Base-by-base conservation (phyloP, 768 basidiomycete genomes). In the Phaeolepiota aurea region DNA sequence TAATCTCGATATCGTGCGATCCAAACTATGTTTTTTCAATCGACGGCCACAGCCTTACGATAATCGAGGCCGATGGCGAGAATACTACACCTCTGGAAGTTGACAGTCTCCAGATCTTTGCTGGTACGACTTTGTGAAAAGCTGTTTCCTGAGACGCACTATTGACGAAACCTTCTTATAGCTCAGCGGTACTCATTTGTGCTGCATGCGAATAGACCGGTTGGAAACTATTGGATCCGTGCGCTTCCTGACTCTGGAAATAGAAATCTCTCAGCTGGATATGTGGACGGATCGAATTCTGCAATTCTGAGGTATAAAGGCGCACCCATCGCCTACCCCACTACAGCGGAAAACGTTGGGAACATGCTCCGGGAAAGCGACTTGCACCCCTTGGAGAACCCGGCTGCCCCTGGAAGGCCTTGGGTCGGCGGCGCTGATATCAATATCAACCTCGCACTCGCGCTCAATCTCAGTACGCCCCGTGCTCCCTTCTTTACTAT, bases 11-110 rank as follows among this genome's bases (percentile, higher is more conserved):
- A 2, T 51, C 54, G 11, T 56, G 53, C 44, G 43, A 51, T 10
- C 67, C 49, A 57, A 60, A 60, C 44, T 66, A 60, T 47, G 48
- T 45, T 2, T 68, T 76, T 57, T 66, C 62, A 3, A 72, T 75
- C 44, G 68, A 72, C 32, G 52, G 54, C 3, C 73, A 75, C 48
- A 52, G 51, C 4, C 48, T 74, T 43, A 72, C 64, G 0, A 49
- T 75, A 44, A 73, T 74, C 32, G 73, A 74, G 52, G 67, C 59
- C 1, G 73, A 75, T 34, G 68, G 66, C 5, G 43, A 59, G 34
- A 63, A 62, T 37, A 54, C 61, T 7, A 35, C 60, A 19, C 71
- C 75, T 0, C 42, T 63, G 10, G 41, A 39, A 1, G 64, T 69
- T 3, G 65, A 72, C 38, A 48, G 55, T 9, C 62, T 75, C 36